phyloP scores from a whole-genome alignment of 192 early-diverging fungal species.

The Anaeromyces robustus region DNA sequence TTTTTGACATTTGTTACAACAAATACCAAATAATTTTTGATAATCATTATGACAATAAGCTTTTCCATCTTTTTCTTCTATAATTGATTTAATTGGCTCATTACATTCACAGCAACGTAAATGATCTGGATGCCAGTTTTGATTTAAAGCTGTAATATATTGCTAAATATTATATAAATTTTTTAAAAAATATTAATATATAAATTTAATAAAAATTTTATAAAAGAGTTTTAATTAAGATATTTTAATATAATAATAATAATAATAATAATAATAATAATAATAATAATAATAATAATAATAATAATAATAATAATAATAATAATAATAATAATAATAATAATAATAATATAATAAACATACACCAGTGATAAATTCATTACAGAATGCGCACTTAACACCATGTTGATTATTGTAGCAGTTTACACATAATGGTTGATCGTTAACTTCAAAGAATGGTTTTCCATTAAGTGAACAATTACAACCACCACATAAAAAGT shows the following conservation, averaged over 20 bases:
- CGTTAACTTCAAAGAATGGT: not conserved
- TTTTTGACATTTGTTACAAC: not conserved
- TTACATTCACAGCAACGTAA: not conserved
- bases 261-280: no score
- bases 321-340: no score
- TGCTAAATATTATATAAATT: not conserved
- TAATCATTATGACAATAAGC: not conserved
- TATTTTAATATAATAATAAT: no score
- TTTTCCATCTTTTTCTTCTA: not conserved
- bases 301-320: no score
- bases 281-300: no score
- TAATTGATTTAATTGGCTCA: not conserved
- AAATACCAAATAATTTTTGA: not conserved
- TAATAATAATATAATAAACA: no score
- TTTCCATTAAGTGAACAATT: not conserved
- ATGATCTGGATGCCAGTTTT: not conserved
- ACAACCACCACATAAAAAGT: not conserved
- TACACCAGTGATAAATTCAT: not conserved
- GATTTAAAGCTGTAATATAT: not conserved
- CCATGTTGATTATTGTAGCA: not conserved
- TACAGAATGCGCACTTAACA: not conserved
- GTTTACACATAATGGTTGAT: not conserved
- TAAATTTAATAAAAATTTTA: no score
- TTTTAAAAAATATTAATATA: no score
- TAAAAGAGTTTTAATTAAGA: no score